Conservation (phyloP, 495 filamentous ascomycete species). For the Tuber borchii region DNA sequence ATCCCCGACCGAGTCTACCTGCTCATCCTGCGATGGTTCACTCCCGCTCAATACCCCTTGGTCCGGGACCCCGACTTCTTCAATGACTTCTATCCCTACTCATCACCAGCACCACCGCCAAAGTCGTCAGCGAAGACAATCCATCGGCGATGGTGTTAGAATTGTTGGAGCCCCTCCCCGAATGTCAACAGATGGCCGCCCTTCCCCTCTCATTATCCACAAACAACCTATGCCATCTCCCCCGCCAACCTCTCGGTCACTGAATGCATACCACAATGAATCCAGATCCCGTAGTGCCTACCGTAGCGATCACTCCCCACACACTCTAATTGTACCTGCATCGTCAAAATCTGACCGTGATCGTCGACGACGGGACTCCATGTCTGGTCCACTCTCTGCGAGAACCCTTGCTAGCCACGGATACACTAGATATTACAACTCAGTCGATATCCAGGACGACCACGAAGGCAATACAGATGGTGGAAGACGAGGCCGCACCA, state of each 20-base stretch:
- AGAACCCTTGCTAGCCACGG: conserved; percentile 12
- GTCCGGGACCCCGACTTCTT: conserved; percentile 24
- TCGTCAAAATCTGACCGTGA: conserved; percentile 20
- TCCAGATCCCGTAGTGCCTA: conserved; percentile 12
- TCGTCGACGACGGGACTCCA: conserved; percentile 16
- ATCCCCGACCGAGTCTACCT: conserved; percentile 29
- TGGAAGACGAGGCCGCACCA: conserved; percentile 30
- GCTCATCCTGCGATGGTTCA: conserved; percentile 36
- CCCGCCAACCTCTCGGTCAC: conserved; percentile 12
- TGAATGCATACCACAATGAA: conserved; percentile 12
- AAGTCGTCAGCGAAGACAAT: not conserved
- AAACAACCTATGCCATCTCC: conserved; percentile 3
- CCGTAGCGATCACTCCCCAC: not conserved
- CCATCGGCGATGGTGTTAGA: conserved; percentile 10
- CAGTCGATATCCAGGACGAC: conserved; percentile 25
- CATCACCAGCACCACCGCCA: conserved; percentile 1
- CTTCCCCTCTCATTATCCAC: conserved; percentile 19
- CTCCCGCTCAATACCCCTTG: conserved; percentile 39
- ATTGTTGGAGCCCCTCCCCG: conserved; percentile 17
- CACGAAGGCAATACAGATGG: conserved; percentile 8
- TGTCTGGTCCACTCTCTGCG: conserved; percentile 15
- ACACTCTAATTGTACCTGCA: conserved; percentile 31
- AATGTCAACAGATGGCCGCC: conserved; percentile 27
- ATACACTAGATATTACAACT: conserved; percentile 30
- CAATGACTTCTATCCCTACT: not conserved